phyloP scores from a whole-genome alignment of 2,329 filamentous ascomycete genomes.

The Ploettnerulaceae sp. region DNA sequence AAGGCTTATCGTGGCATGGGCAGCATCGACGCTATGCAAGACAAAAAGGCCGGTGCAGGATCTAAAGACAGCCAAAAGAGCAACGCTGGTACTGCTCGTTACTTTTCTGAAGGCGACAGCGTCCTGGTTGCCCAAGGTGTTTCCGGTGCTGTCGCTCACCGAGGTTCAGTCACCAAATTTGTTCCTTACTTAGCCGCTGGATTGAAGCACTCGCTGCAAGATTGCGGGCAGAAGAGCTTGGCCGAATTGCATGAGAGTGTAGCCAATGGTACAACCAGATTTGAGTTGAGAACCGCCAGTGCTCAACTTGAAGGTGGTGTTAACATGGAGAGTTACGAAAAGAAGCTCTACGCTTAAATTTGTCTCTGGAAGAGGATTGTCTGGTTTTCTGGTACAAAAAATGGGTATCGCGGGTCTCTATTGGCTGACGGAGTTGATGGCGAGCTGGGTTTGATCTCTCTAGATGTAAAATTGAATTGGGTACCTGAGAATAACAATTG shows the following conservation, averaged over 20 bases:
- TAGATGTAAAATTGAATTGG: no score
- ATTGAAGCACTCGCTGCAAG: slow-evolving; percentile 95
- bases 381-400: background rate
- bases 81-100: slow-evolving; percentile 94
- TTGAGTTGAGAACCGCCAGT: slow-evolving; percentile 90
- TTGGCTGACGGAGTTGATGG: slow-evolving; percentile 8
- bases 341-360: slow-evolving; percentile 90
- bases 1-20: slow-evolving; percentile 99
- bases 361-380: slow-evolving; percentile 1
- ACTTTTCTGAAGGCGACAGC: slow-evolving; percentile 96
- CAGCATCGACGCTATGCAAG: slow-evolving; percentile 98
- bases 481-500: no score
- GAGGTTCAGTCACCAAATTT: slow-evolving; percentile 87
- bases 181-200: slow-evolving; percentile 93
- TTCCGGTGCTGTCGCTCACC: slow-evolving; percentile 76
- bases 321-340: slow-evolving; percentile 98
- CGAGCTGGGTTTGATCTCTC: background rate
- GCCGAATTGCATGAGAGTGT: slow-evolving; percentile 72
- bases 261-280: slow-evolving; percentile 69
- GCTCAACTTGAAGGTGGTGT: slow-evolving; percentile 96
- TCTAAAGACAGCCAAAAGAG: slow-evolving; percentile 68
- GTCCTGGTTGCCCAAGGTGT: slow-evolving; percentile 96
- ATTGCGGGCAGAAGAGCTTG: slow-evolving; percentile 82
- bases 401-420: slow-evolving; percentile 2
- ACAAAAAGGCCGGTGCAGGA: slow-evolving; percentile 90